Evolutionary conservation across 1,139 yeast species (phyloP), one percentile per base, ranked within the genome.

Genomic region (Magnusiomyces suaveolens): DNA sequence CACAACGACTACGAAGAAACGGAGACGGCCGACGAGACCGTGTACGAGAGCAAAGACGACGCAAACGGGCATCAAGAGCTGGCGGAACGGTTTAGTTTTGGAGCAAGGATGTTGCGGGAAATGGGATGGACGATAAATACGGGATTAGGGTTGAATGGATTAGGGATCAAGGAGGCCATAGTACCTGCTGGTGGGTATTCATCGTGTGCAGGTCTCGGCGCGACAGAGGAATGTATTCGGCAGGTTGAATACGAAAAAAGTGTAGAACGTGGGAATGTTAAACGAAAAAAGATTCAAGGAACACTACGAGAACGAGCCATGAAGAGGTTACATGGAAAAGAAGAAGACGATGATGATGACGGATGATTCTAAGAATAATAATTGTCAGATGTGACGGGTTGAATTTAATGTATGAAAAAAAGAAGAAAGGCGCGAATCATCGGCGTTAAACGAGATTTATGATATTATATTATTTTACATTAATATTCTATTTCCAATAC

Each of bases 51-150:
- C 3, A 36, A 36, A 10, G 41, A 36, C 41, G 16, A 3, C 41
- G 4, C 6, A 8, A 29, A 29, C 12, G 12, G 12, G 36, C 12
- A 29, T 8, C 12, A 6, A 6, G 36, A 36, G n/a, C 36, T 20
- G 16, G 12, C 48, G 14, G 21, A n/a, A 20, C 3, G n/a, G 2
- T 36, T 39, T 12, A 24, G 44, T 8, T 14, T 38, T 14, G 51
- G 51, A 2, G 51, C 51, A 20, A 24, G n/a, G 21, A 48, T 48
- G 51, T 23, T 48, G 29, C 44, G 36, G 18, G 29, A 36, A 32
- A 48, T 48, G 51, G 51, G 51, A 23, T 48, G 51, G 51, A 16
- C 33, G 10, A 25, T 24, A 6, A 39, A 48, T 16, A 36, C 44
- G 20, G 51, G 51, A 6, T 18, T 48, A 2, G 51, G 51, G 4